A percentile compares a stretch with the other conserved stretches of the same genome.
phyloP scores from a whole-genome alignment of 2,329 filamentous ascomycete genomes.

The Cercospora sesami region DNA sequence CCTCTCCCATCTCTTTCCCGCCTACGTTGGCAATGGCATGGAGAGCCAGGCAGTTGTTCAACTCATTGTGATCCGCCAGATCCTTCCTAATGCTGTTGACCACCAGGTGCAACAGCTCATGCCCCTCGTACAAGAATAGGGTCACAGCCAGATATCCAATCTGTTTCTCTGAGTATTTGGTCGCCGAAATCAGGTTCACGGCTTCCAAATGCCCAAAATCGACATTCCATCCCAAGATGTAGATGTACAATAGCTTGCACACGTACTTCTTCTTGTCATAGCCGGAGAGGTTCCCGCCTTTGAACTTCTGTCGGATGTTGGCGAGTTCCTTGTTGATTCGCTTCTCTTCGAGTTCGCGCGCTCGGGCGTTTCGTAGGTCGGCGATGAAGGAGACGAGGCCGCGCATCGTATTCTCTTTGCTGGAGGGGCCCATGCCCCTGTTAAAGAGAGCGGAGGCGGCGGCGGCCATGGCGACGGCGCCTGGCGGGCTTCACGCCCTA shows the following conservation, averaged over 20 bases:
- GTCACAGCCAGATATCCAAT: slow-evolving; percentile 98
- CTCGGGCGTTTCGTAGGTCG: slow-evolving; percentile 89
- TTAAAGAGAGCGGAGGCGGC: slow-evolving; percentile 41
- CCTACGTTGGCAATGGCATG: slow-evolving; percentile 98
- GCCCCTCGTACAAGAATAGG: slow-evolving; percentile 92
- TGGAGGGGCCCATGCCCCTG: slow-evolving; percentile 36
- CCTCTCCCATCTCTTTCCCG: slow-evolving; percentile 94
- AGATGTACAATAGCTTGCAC: slow-evolving; percentile 99
- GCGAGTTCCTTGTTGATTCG: slow-evolving; percentile 99
- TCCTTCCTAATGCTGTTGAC: slow-evolving; percentile 99
- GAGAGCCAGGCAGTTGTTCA: slow-evolving; percentile 94
- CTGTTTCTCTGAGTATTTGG: slow-evolving; percentile 98
- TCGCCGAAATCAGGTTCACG: slow-evolving; percentile 93
- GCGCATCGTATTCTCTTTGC: slow-evolving; percentile 43
- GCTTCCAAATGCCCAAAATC: slow-evolving; percentile 98
- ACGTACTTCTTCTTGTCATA: slow-evolving; percentile 99
- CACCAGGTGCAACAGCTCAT: slow-evolving; percentile 91
- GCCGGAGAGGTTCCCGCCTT: slow-evolving; percentile 78
- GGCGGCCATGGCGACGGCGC: slow-evolving; percentile 35
- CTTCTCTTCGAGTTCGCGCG: slow-evolving; percentile 95
- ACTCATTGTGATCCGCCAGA: slow-evolving; percentile 87
- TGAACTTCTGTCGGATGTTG: slow-evolving; percentile 98
- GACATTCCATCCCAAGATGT: slow-evolving; percentile 98
- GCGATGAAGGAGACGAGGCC: slow-evolving; percentile 98
- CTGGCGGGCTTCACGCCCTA: slow-evolving; percentile 27